A percentile compares a stretch with the other conserved stretches of the same genome.
phyloP scores from a whole-genome alignment of 192 early-diverging fungal genomes.

The Gigaspora rosea region DNA sequence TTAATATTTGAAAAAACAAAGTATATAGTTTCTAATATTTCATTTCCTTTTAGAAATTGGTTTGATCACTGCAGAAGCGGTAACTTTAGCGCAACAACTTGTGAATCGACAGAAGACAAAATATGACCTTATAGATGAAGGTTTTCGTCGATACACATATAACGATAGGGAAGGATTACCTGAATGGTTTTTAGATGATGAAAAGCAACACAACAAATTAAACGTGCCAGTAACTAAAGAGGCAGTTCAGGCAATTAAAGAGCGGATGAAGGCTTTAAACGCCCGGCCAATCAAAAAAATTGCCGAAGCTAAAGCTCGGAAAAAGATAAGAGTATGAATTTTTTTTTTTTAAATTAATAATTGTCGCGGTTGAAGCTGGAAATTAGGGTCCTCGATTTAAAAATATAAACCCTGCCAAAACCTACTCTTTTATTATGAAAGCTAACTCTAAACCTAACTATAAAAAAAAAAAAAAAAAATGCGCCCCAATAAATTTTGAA shows the following conservation, averaged over 20 bases:
- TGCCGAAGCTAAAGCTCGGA: constrained; percentile 96
- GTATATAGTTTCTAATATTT: background rate
- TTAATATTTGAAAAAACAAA: background rate
- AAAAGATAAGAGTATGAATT: constrained; percentile 72
- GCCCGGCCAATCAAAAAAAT: constrained; percentile 99
- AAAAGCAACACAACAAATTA: constrained; percentile 85
- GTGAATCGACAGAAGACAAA: constrained; percentile 77
- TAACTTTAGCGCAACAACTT: constrained; percentile 85
- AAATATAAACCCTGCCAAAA: too few species aligned
- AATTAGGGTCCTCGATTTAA: too few species aligned
- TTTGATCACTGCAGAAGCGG: constrained; percentile 88
- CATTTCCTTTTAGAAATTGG: constrained; percentile 46
- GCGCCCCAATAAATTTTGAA: background rate
- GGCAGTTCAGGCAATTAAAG: constrained; percentile 81
- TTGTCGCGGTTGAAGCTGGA: too few species aligned
- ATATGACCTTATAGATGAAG: constrained; percentile 84
- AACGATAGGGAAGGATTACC: constrained; percentile 87
- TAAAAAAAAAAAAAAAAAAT: background rate
- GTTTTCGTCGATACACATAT: constrained; percentile 88
- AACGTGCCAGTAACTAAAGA: constrained; percentile 95
- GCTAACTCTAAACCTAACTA: too few species aligned
- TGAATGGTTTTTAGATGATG: constrained; percentile 92
- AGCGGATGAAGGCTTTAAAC: constrained; percentile 85
- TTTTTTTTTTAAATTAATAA: background rate
- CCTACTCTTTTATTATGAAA: too few species aligned